Conservation (phyloP, 371 early-diverging fungal genomes). For the Gilbertella persicaria region DNA sequence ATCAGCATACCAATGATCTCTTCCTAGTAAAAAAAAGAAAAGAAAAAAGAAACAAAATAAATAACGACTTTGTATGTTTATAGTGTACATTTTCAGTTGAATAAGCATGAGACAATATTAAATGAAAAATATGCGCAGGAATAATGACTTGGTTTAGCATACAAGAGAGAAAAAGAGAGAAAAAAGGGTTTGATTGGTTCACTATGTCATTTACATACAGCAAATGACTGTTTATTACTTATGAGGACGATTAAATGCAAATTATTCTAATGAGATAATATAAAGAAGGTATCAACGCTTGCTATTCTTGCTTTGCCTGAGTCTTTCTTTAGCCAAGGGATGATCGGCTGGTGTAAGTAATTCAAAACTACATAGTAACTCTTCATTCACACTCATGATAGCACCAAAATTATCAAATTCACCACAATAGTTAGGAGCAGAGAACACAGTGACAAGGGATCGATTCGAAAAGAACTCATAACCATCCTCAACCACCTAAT, state of each 20-base stretch:
- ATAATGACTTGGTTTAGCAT: conserved; percentile 43
- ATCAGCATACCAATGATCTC: conserved; percentile 76
- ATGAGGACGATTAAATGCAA: too few relatives aligned
- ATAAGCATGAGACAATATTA: conserved; percentile 56
- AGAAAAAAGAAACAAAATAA: too few relatives aligned
- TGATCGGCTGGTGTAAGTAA: conserved; percentile 48
- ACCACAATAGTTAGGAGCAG: too few relatives aligned
- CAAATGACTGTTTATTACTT: too few relatives aligned
- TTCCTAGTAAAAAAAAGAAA: conserved; percentile 45
- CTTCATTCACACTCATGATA: conserved; percentile 94
- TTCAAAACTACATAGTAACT: conserved; percentile 90
- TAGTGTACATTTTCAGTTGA: conserved; percentile 59
- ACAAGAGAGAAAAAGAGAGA: too few relatives aligned
- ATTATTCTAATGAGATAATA: conserved; percentile 1
- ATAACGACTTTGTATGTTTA: too few relatives aligned
- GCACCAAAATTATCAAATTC: conserved; percentile 98
- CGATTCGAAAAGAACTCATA: conserved; percentile 98
- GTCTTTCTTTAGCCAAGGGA: conserved; percentile 32
- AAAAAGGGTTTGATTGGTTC: too few relatives aligned
- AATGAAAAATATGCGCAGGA: conserved; percentile 51
- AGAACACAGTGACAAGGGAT: conserved; percentile 94
- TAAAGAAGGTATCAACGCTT: neutral
- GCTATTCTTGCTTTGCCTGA: neutral
- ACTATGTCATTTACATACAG: too few relatives aligned
- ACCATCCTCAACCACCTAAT: conserved; percentile 90